Evolutionary conservation across 768 basidiomycete species (phyloP).

Genomic region (Suillus fuscotomentosus): DNA sequence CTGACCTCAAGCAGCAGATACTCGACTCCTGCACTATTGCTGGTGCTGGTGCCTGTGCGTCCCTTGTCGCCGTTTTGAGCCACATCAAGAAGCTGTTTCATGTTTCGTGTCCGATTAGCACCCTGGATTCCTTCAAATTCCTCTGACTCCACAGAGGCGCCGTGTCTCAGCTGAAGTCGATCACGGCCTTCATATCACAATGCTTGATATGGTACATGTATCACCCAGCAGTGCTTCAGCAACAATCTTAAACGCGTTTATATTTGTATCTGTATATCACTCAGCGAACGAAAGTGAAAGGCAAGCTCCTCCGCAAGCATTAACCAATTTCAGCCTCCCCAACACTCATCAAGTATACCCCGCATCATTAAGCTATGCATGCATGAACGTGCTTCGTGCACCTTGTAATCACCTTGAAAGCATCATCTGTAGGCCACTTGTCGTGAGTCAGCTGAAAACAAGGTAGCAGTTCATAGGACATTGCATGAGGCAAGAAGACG

Average conservation of each 20-base stretch:
- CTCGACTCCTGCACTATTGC: no score
- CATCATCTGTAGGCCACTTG: background rate
- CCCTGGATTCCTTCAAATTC: no score
- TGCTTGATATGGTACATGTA: no score
- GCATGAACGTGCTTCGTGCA: no score
- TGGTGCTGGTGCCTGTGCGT: constrained; percentile 37
- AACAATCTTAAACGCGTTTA: no score
- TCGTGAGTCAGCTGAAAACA: background rate
- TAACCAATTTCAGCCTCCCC: background rate
- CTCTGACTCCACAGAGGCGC: no score
- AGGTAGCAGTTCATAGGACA: background rate
- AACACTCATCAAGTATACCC: background rate
- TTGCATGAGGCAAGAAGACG: no score
- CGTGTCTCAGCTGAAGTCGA: no score
- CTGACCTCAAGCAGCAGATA: no score
- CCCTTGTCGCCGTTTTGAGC: constrained; percentile 41
- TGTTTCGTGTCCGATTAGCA: background rate
- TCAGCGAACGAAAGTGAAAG: background rate
- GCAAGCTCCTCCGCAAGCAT: background rate
- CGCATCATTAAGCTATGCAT: no score
- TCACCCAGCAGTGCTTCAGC: no score
- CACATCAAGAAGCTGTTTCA: constrained; percentile 33
- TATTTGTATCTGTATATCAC: background rate
- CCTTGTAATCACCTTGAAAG: background rate
- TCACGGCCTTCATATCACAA: no score